Evolutionary conservation across 306 rosid genomes (phyloP), one percentile per base, ranked within the genome.

Genomic region (Rosa multiflora): DNA sequence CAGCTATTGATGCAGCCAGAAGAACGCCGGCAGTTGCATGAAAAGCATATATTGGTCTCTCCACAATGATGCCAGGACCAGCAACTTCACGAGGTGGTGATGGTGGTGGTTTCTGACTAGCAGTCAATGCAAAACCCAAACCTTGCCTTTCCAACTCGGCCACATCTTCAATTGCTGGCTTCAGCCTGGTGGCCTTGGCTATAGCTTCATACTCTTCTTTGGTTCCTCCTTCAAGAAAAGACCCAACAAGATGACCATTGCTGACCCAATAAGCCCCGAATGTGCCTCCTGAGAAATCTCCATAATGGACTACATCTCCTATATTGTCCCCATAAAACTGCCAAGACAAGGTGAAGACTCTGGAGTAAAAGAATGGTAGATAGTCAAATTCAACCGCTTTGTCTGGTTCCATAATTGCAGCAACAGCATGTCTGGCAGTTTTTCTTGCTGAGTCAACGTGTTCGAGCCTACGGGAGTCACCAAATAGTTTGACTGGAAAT

Each of bases 301-400:
- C 99, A 35, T 26, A 95, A 83, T 93, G 91, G 79, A 95, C 84
- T 51, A 84, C 97, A 72, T 95, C 99, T 73, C 99, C 99, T 6
- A 47, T 76, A 70, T 72, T 89, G 83, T 95, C 99, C 64, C 99
- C 99, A 35, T 82, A 95, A 85, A 95, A 95, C 82, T 95, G 99
- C 99, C 99, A 95, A 15, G 99, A 95, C 85, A 95, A 79, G 44
- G 98, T 76, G 85, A 95, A 95, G 69, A 93, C 87, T 87, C 99
- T 86, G 1, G 99, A 95, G 92, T 95, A 95, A 89, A 95, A 95
- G 81, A 95, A 93, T 12, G 99, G 99, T 21, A 95, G 78, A 82
- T 93, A 91, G 83, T 95, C 98, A 47, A 93, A 95, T 42, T 95
- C 99, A 2, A 78, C 89, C 0, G 81, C 77, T 75, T 89, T 93